Evolutionary conservation across 2,329 filamentous ascomycete genomes (phyloP), one percentile per base, ranked within the genome.

Genomic region (Neophaeococcomyces mojaviensis): DNA sequence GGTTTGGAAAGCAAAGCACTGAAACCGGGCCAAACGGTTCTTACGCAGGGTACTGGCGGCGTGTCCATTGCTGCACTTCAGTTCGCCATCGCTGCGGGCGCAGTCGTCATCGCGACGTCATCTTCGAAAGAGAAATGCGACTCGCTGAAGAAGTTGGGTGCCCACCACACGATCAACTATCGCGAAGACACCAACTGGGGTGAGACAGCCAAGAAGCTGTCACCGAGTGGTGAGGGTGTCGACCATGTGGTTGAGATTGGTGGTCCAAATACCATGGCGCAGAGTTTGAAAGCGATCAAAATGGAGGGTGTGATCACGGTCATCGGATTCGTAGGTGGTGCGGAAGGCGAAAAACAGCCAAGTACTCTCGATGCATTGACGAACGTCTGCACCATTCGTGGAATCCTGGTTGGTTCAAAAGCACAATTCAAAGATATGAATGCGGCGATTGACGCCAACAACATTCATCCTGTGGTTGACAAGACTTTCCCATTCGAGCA

Each of bases 231-330:
- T 13, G 57, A 55, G 2, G 82, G 82, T 10, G 75, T 82, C 6
- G 74, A 84, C 55, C 70, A 81, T 49, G 66, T 86, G 32, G 57
- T 84, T 32, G 82, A 86, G 55, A 74, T 84, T n/a, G 82, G 78
- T 10, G 82, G 82, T 0, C 68, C 77, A 0, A 71, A 68, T n/a
- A 84, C 80, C 0, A 69, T 85, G 52, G 55, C 65, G 2, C 70
- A 82, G 58, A 73, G 70, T 2, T 63, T 82, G 33, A 72, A 65
- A 50, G 66, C 68, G 3, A 55, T 71, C 28, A 61, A 61, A 26
- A 65, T 73, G 16, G 73, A 75, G 46, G 74, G 74, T 18, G 62
- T 75, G 3, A 68, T 74, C 50, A 61, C 59, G 35, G 67, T 77
- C 44, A 73, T 76, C n/a, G 73, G 74, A 8, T 71, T 77, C 56